Evolutionary conservation across 371 early-diverging fungal species (phyloP).

Genomic region (Blakeslea trispora): DNA sequence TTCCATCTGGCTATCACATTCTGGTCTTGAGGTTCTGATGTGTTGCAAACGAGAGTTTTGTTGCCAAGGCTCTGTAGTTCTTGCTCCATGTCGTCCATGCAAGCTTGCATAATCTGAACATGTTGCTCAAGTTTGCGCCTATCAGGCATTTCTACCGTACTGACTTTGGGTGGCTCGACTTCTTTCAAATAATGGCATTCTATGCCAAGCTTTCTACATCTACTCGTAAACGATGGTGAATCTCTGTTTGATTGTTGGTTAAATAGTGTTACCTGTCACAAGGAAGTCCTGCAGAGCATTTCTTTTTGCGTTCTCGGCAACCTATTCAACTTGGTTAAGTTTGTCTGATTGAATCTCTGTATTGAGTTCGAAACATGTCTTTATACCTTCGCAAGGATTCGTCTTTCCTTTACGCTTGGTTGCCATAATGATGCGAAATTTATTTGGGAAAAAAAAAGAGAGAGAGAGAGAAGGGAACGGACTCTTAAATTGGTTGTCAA

Average conservation of each 20-base stretch:
- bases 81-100: conserved; percentile 23
- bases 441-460: too few relatives aligned
- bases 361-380: background rate
- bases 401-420: conserved; percentile 34
- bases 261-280: conserved; percentile 38
- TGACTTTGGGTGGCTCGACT: conserved; percentile 10
- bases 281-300: conserved; percentile 43
- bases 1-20: conserved; percentile 18
- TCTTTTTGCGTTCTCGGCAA: conserved; percentile 50
- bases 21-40: background rate
- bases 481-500: too few relatives aligned
- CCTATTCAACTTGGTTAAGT: conserved; percentile 17
- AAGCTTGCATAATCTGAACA: conserved; percentile 18
- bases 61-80: conserved; percentile 15
- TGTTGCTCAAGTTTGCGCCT: conserved; percentile 20
- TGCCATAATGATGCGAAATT: conserved; percentile 11
- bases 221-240: conserved; percentile 1
- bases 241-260: background rate
- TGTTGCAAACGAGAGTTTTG: background rate
- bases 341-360: background rate
- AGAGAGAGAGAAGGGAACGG: too few relatives aligned
- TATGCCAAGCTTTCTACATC: conserved; percentile 27
- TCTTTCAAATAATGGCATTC: conserved; percentile 26
- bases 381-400: conserved; percentile 44
- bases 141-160: background rate